Evolutionary conservation across 2,329 filamentous ascomycete genomes (phyloP), one percentile per base, ranked within the genome.

Genomic region (Calonectria montana): DNA sequence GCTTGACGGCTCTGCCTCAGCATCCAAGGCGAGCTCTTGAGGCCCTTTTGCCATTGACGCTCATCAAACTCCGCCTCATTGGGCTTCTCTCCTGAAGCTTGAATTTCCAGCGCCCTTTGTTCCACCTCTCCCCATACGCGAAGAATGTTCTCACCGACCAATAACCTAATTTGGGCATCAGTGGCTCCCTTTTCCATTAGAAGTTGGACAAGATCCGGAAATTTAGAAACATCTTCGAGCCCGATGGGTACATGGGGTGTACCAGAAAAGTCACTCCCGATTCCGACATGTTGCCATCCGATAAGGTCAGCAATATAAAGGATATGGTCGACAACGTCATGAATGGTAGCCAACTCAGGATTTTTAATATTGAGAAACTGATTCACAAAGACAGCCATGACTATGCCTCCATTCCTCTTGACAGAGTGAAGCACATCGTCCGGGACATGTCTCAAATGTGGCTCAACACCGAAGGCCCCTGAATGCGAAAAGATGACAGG

Each of bases 351-450:
- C 41, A 78, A 75, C 50, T 80, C 78, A n/a, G 74, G 78, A 69
- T 75, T 79, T 73, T 73, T 81, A 70, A 80, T 77, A 65, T 75
- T 82, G 65, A 78, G 74, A 66, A 82, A 82, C 15, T 81, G 79
- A n/a, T 81, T 81, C 18, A 84, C 78, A 48, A 85, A 85, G 0
- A 81, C 80, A 0, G 82, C 79, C 84, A 86, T 86, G 7, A 86
- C 76, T 8, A 86, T 79, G 0, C 84, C 84, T 2, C 80, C 76
- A 25, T 86, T 86, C 4, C 76, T 69, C 37, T 79, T 81, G 0
- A 86, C 73, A 6, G 72, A 68, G 8, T 78, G 73, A 2, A 86
- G 75, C 4, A 86, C 80, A 59, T 84, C 83, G 66, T 86, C 84
- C 1, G 84, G 84, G 1, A 84, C 84, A 47, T 86, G 84, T 3